Base-by-base conservation (phyloP, 768 basidiomycete species). In the Pleurotus citrinopileatus region DNA sequence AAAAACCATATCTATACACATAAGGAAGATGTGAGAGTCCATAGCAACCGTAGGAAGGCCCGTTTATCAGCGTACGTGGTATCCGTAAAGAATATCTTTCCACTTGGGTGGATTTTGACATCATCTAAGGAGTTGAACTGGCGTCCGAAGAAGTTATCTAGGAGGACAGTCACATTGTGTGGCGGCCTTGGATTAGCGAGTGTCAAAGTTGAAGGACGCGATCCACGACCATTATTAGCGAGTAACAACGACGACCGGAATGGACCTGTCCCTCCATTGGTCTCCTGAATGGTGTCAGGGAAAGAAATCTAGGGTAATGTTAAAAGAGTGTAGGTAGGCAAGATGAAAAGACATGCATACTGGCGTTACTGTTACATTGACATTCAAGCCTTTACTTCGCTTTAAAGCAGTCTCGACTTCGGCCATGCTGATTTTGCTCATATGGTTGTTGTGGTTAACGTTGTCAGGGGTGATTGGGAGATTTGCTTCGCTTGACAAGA, bases 91-190 rank as follows among this genome's bases (percentile, higher is more conserved):
- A 87, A 90, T 1, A 91, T 59, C 32, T 80, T 79, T 28, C 82
- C 82, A 56, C 78, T 86, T 1, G 86, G 87, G 47, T 89, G 83
- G 2, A 90, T 72, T 61, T 87, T 90, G 55, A 86, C 74, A 59
- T 94, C 90, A 64, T 91, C 89, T 46, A 92, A 65, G 1, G 89
- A 89, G 67, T 88, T 91, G 70, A 91, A 92, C 59, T 90, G 88
- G 2, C 87, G 73, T 1, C 89, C 89, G 60, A 80, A 87, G 68
- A 78, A 89, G 70, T 91, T 91, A 67, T 91, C 87, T 55, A 92
- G 66, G 9, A 92, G 66, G 25, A 87, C 77, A 0, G 86, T 89
- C 2, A 78, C 70, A 52, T 90, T 87, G 67, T 83, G 75, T 0
- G 89, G 89, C 5, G 78, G 63, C 3, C 60, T 63, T 0, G 87